Evolutionary conservation across 345 rosid genomes (phyloP), one percentile per base, ranked within the genome.

Genomic region (Eucalyptus fibrosa): DNA sequence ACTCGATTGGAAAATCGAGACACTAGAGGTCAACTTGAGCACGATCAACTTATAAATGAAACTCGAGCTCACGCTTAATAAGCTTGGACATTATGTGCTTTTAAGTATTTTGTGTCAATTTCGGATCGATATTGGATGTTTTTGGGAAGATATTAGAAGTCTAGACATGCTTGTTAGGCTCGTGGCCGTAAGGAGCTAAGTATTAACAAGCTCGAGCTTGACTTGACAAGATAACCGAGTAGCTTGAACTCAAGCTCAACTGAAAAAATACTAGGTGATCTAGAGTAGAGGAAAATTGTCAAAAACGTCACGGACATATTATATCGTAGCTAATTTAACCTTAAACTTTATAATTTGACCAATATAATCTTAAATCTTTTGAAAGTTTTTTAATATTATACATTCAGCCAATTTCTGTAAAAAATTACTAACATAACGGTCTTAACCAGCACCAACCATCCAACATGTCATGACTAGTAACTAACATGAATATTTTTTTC

Each of bases 401-500:
- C 1, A 28, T 3, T 4, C 1, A 4, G 2, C 1, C 40, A 65
- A 65, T 69, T 69, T 69, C 18, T 37, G 13, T 21, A 1, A 6
- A 69, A 69, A 72, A 34, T 34, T 3, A 12, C 1, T 34, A 0
- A 69, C 0, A 2, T 19, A 8, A 6, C 0, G 8, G 1, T 72
- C 1, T 9, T 9, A 18, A 10, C 11, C 1, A 5, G 4, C 24
- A 6, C 2, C 3, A 3, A 1, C 2, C 14, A 18, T 72, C 8
- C 7, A 18, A 34, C 26, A 2, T 34, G 4, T 2, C 26, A 18
- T 1, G 12, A 9, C 3, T 17, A 6, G 44, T 34, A 19, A 69
- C 13, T 34, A 3, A 34, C 12, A 72, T 72, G 11, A 4, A 34
- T 6, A 2, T 72, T 19, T 19, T 7, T 72, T 34, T 72, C 26